Percentiles rank a stretch among this genome's conserved stretches.
Conservation (phyloP, 257 asterid species). For the Scutellaria baicalensis region DNA sequence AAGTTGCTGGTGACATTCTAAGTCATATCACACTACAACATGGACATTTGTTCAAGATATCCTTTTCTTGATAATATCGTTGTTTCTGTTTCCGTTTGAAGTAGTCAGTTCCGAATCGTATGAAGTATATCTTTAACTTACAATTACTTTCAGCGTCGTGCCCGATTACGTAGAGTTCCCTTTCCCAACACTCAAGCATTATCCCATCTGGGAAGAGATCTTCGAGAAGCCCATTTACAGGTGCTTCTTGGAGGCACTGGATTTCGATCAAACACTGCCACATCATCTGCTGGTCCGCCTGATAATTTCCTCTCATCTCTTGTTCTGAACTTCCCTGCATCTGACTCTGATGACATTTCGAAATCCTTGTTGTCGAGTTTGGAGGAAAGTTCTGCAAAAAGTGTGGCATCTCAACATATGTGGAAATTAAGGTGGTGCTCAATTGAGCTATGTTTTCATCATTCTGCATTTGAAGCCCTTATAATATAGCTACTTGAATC, state of each 20-base stretch:
- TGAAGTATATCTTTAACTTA: slow-evolving; percentile 37
- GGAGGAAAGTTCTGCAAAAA: slow-evolving; percentile 46
- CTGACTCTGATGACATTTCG: slow-evolving; percentile 68
- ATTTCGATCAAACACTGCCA: slow-evolving; percentile 41
- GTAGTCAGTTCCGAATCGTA: not conserved
- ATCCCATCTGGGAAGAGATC: slow-evolving; percentile 74
- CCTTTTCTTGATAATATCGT: slow-evolving; percentile 24
- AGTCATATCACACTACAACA: slow-evolving; percentile 74
- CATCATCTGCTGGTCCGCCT: slow-evolving; percentile 31
- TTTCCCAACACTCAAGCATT: slow-evolving; percentile 67
- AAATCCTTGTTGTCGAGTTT: slow-evolving; percentile 55
- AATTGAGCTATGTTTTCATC: not conserved
- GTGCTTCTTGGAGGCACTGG: slow-evolving; percentile 70
- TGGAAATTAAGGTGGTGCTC: slow-evolving; percentile 68
- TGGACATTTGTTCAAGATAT: slow-evolving; percentile 76
- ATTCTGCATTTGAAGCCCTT: not conserved
- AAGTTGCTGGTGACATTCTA: slow-evolving; percentile 59
- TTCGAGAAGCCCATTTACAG: slow-evolving; percentile 81
- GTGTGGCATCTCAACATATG: slow-evolving; percentile 26
- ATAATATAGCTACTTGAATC: not conserved
- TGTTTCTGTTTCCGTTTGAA: not conserved
- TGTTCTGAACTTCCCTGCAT: slow-evolving; percentile 43
- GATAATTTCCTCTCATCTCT: slow-evolving; percentile 72
- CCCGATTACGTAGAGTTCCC: slow-evolving; percentile 60
- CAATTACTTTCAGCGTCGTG: slow-evolving; percentile 59